Conservation (phyloP, 345 rosid genomes). For the Cardamine occulta region DNA sequence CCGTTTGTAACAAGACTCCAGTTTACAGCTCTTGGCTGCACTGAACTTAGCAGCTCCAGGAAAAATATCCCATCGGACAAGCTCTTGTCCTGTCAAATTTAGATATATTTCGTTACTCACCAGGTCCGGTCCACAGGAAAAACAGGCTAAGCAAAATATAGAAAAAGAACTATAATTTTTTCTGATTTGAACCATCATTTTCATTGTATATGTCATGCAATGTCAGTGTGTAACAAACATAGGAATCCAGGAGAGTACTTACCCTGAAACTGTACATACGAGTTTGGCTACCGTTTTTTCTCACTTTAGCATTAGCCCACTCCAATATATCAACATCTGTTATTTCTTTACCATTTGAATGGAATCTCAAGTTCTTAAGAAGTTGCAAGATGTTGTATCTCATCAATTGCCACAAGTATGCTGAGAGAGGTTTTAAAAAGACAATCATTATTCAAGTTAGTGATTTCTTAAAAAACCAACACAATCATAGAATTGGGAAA, state of each 20-base stretch:
- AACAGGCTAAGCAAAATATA: background rate
- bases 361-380: constrained; percentile 84
- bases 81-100: constrained; percentile 70
- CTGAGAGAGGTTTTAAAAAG: constrained; percentile 46
- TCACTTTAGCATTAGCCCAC: constrained; percentile 91
- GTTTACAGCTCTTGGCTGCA: constrained; percentile 86
- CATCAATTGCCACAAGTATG: constrained; percentile 97
- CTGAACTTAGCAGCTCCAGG: constrained; percentile 88
- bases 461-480: background rate
- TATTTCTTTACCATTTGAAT: constrained; percentile 88
- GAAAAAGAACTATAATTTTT: background rate
- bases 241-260: constrained; percentile 4
- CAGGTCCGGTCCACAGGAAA: background rate
- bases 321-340: constrained; percentile 79
- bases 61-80: constrained; percentile 88
- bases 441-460: background rate
- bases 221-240: background rate
- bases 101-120: constrained; percentile 6
- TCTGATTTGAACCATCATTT: background rate
- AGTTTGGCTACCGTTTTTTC: constrained; percentile 66
- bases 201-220: no score
- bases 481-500: constrained; percentile 18
- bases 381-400: constrained; percentile 95
- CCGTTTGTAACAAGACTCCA: constrained; percentile 98
- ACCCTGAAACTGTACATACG: constrained; percentile 91